Evolutionary conservation across 306 rosid genomes (phyloP).

Genomic region (Vicia villosa): DNA sequence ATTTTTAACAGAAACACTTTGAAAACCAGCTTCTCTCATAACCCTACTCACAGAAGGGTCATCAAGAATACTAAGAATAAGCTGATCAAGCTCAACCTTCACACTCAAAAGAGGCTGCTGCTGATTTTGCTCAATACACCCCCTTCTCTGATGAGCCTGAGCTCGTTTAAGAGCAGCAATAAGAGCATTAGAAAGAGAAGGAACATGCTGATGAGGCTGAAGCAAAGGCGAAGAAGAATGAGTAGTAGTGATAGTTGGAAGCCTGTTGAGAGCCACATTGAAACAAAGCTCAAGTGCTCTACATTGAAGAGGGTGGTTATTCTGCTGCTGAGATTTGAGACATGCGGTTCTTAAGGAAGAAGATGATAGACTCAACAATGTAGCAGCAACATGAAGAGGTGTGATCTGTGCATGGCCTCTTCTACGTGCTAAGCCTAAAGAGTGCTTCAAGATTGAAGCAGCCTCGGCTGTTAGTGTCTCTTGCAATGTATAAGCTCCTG

Average conservation of each 20-base stretch:
- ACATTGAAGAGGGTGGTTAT: constrained; percentile 69
- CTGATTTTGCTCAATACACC: constrained; percentile 89
- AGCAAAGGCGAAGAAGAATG: constrained; percentile 35
- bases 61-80: constrained; percentile 81
- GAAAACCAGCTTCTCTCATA: constrained; percentile 96
- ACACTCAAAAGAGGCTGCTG: constrained; percentile 75
- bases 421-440: constrained; percentile 77
- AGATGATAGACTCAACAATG: constrained; percentile 60
- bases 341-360: constrained; percentile 66
- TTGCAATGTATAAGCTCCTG: constrained; percentile 82
- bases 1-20: constrained; percentile 72
- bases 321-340: constrained; percentile 72
- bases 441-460: constrained; percentile 91
- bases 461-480: constrained; percentile 99
- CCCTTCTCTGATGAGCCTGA: constrained; percentile 94
- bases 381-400: constrained; percentile 90
- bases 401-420: constrained; percentile 96
- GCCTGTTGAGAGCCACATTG: constrained; percentile 94
- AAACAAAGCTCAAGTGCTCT: constrained; percentile 98
- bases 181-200: constrained; percentile 92
- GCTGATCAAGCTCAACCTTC: constrained; percentile 86
- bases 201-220: constrained; percentile 47
- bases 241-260: constrained; percentile 63
- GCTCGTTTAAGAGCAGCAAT: constrained; percentile 93
- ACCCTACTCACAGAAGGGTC: constrained; percentile 97